A percentile compares a stretch with the other conserved stretches of the same genome.
phyloP scores from a whole-genome alignment of 2,329 filamentous ascomycete species.

The Coleophoma eucalyptorum region DNA sequence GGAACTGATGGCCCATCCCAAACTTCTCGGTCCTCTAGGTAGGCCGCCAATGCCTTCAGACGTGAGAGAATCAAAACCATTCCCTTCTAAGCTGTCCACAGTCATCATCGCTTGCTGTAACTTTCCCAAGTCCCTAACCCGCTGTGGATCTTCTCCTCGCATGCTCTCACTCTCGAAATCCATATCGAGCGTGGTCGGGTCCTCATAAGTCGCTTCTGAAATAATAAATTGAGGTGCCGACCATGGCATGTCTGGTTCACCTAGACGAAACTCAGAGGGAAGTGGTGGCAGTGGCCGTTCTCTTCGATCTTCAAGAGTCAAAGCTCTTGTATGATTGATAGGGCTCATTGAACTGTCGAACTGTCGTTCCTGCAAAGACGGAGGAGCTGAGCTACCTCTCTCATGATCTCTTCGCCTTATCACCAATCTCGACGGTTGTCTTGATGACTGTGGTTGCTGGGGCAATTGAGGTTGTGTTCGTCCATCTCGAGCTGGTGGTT shows the following conservation, averaged over 20 bases:
- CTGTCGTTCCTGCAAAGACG: slow-evolving; percentile 14
- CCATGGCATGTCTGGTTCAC: slow-evolving; percentile 27
- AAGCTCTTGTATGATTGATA: slow-evolving; percentile 11
- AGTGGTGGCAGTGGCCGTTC: slow-evolving; percentile 23
- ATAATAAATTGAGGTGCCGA: slow-evolving; percentile 13
- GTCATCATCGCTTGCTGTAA: slow-evolving; percentile 29
- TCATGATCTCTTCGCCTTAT: slow-evolving; percentile 7
- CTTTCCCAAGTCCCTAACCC: slow-evolving; percentile 21
- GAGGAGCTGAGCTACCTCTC: slow-evolving; percentile 23
- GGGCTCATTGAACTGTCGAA: slow-evolving; percentile 14
- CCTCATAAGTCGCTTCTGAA: neutral
- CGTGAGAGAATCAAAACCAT: slow-evolving; percentile 22
- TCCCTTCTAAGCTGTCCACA: slow-evolving; percentile 22
- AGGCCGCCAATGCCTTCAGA: slow-evolving; percentile 19
- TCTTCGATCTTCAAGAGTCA: slow-evolving; percentile 3
- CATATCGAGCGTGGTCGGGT: slow-evolving; percentile 4
- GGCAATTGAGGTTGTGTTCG: slow-evolving; percentile 2
- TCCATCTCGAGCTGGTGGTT: neutral
- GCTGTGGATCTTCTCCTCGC: slow-evolving; percentile 22
- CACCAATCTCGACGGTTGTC: slow-evolving; percentile 3
- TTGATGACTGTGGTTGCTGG: neutral
- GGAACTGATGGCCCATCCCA: slow-evolving; percentile 26
- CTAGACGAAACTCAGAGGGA: slow-evolving; percentile 26
- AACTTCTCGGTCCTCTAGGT: slow-evolving; percentile 20
- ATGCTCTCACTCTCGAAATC: slow-evolving; percentile 10